Base-by-base conservation (phyloP, 225 moss, liverwort and hornwort genomes). In the Straminergon stramineum region DNA sequence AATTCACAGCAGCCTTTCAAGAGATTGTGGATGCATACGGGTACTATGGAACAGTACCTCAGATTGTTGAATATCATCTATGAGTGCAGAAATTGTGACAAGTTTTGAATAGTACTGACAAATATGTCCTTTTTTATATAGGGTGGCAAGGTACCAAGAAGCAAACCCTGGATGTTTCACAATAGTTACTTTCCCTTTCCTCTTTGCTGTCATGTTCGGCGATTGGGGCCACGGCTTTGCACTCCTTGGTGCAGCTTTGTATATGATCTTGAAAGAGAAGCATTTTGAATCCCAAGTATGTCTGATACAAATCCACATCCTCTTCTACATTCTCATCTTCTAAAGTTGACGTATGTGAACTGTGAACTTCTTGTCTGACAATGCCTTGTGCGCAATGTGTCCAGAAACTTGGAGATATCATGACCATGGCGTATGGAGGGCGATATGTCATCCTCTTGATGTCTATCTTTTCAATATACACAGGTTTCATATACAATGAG, bases 161-260 rank as follows among this genome's bases (percentile, higher is more conserved):
- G 99, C 92, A 53, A 99, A 99, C 88, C 97, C 99, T 91, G 96
- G 94, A 48, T 97, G 97, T 87, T 97, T 99, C 85, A 97, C 99
- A 81, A 97, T 99, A 51, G 94, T 99, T 48, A 99, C 97, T 31
- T 99, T 99, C 67, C 97, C 99, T 60, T 99, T 99, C 87, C 94
- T 99, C 90, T 99, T 99, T 93, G 99, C 97, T 7, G 95, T 99
- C 68, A 99, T 99, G 99, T 99, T 99, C 91, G 97, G 99, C n/a
- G 99, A 99, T 90, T 99, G 99, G 99, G 99, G 99, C 71, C 99
- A 99, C 90, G 99, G 99, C 82, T 87, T 95, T 60, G 93, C 94
- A 80, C 92, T 99, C 64, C 91, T 97, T 39, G 58, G 95, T 86
- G 97, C 90, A 61, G 90, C 97, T 62, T 52, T 95, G 6, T 99